Base-by-base conservation (phyloP, 2,329 filamentous ascomycete genomes). In the Aspergillus phoenicis region DNA sequence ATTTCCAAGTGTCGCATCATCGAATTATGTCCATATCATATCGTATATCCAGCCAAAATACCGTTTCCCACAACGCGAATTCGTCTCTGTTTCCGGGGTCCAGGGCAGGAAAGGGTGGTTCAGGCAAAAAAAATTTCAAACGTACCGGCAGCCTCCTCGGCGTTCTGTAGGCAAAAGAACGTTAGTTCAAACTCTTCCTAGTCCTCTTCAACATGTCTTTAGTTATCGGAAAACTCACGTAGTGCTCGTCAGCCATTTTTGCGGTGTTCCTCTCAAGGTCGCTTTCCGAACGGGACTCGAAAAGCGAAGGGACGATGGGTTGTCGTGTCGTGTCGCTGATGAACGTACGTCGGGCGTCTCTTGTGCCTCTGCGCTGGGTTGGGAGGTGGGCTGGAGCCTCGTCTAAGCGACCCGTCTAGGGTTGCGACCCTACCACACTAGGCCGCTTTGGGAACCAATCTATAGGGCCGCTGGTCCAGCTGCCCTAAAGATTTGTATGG, bases 61-160 rank as follows among this genome's bases (percentile, higher is more conserved):
- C 17, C 56, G 49, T 49, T 59, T 51, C 59, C 38, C 39, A 59
- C 15, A 47, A 38, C 33, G 20, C 41, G n/a, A 22, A 45, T 45
- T n/a, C 45, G 26, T 59, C 39, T 39, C 24, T 17, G 47, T 51
- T 20, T 43, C 47, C 43, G 56, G 59, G 58, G 57, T 52, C 48
- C 45, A 59, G 49, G 28, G 56, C 36, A 59, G 58, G 53, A 52
- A 52, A 63, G 59, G 62, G 33, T 52, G 65, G 64, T 58, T 57
- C 64, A 58, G 54, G 33, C 43, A 10, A 36, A 28, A 11, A 38
- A 11, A 8, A 17, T 20, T 62, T 66, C 62, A 61, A 70, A 81
- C 85, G 77, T 87, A 88, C 84, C 85, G 81, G 93, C 94, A 84
- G 94, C 94, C 88, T 95, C 91, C 87, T 96, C 93, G 82, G 93